Percentiles rank a stretch among this genome's conserved stretches.
Conservation (phyloP, 1,284 basidiomycete genomes). For the Cutaneotrichosporon mucoides region DNA sequence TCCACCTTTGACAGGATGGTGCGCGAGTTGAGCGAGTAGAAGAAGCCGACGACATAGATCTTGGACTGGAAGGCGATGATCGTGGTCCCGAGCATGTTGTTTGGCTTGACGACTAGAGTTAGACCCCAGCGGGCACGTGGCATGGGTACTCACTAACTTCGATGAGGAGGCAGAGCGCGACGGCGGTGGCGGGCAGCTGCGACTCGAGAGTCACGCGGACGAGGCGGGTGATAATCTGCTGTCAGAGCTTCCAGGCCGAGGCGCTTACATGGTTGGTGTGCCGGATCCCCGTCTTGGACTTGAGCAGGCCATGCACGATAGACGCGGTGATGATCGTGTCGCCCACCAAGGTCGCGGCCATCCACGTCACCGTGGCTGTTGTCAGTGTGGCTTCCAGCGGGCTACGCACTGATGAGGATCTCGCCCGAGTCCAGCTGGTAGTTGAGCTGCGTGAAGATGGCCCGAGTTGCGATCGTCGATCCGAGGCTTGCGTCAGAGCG, state of each 20-base stretch:
- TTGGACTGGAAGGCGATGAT: slow-evolving; percentile 29
- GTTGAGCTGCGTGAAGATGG: not conserved
- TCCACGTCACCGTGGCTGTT: slow-evolving; percentile 1
- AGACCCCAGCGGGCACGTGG: too few species aligned
- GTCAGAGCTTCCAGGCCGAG: too few species aligned
- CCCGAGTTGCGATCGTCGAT: not conserved
- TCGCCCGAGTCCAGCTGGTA: not conserved
- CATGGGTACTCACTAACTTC: slow-evolving; percentile 19
- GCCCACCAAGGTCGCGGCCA: slow-evolving; percentile 19
- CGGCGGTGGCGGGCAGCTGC: slow-evolving; percentile 27
- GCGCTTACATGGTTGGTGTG: slow-evolving; percentile 20
- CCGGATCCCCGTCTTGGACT: slow-evolving; percentile 31
- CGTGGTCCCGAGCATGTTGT: slow-evolving; percentile 25
- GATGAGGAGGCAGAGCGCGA: slow-evolving; percentile 26
- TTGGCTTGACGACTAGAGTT: slow-evolving; percentile 5
- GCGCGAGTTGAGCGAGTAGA: slow-evolving; percentile 33
- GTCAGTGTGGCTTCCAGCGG: not conserved
- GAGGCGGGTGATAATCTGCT: slow-evolving; percentile 25
- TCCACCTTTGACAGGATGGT: not conserved
- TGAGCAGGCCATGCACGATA: slow-evolving; percentile 27
- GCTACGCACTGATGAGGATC: not conserved
- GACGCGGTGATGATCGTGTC: slow-evolving; percentile 31
- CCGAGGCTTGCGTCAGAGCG: too few species aligned
- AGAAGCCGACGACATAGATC: slow-evolving; percentile 29
- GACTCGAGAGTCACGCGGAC: slow-evolving; percentile 35